These are phyloP conservation scores for Aspergillus caelatus DNA, from an alignment of 2,329 filamentous ascomycete species.

Conservation along the genomic window DNA sequence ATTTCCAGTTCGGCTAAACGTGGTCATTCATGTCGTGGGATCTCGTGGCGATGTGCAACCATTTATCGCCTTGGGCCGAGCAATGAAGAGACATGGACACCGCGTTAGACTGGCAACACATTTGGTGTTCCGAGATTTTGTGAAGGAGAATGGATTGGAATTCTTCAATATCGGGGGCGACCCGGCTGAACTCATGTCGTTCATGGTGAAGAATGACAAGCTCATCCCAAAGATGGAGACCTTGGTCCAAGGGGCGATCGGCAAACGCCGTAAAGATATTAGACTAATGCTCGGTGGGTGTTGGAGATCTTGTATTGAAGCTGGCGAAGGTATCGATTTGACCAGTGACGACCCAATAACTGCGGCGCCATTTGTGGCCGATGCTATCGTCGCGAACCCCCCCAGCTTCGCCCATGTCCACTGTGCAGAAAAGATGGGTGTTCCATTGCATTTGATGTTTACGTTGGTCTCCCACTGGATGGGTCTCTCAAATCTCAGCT, in stretches of 20 bases:
- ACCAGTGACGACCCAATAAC: not conserved
- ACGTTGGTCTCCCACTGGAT: not conserved
- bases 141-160: not conserved
- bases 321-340: not conserved
- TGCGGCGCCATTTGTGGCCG: not conserved
- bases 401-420: not conserved
- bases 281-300: not conserved
- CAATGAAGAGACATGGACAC: not conserved
- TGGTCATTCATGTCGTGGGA: not conserved
- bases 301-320: not conserved
- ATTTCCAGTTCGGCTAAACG: not conserved
- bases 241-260: not conserved
- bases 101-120: not conserved
- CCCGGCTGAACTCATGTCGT: not conserved
- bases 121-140: not conserved
- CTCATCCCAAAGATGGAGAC: not conserved
- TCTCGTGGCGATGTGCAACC: constrained; percentile 1
- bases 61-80: not conserved
- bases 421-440: not conserved
- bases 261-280: not conserved
- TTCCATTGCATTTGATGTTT: not conserved
- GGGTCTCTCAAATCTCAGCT: no score
- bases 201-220: not conserved
- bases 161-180: constrained; percentile 1
- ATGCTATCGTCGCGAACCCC: not conserved